Conservation (phyloP, 1,139 yeast genomes). For the Debaryomyces singareniensis region DNA sequence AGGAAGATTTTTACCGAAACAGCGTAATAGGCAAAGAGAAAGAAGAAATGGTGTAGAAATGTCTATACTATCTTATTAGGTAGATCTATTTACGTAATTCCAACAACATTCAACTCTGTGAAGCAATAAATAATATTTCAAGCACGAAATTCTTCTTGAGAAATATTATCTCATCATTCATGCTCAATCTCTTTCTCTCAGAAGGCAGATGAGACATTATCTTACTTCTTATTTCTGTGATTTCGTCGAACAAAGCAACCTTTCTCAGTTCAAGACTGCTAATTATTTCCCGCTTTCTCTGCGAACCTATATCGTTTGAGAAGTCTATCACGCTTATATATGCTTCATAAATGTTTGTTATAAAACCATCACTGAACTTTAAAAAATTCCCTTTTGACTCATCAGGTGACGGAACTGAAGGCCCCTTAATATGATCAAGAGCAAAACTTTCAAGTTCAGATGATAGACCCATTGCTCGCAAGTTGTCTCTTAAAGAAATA, state of each 20-base stretch:
- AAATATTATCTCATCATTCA: slow-evolving; percentile 17
- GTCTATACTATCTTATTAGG: background rate
- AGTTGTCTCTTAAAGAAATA: slow-evolving; percentile 5
- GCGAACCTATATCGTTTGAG: slow-evolving; percentile 2
- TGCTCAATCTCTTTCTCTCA: slow-evolving; percentile 8
- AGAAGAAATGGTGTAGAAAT: slow-evolving; percentile 23
- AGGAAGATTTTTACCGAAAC: slow-evolving; percentile 19
- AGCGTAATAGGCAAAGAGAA: slow-evolving; percentile 23
- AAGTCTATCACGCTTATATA: slow-evolving; percentile 9
- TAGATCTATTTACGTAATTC: too few species aligned
- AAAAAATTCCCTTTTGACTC: slow-evolving; percentile 15
- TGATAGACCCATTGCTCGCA: slow-evolving; percentile 8
- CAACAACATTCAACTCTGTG: too few species aligned
- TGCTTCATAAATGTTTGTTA: slow-evolving; percentile 11
- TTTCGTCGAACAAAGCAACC: slow-evolving; percentile 8
- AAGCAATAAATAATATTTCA: slow-evolving; percentile 8
- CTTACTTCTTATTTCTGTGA: slow-evolving; percentile 5
- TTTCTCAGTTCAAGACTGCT: slow-evolving; percentile 7
- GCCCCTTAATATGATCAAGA: slow-evolving; percentile 6
- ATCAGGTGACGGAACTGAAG: slow-evolving; percentile 6
- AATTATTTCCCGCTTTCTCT: slow-evolving; percentile 7
- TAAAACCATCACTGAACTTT: slow-evolving; percentile 17
- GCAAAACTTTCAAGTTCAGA: slow-evolving; percentile 11
- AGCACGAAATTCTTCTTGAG: slow-evolving; percentile 19
- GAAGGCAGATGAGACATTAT: slow-evolving; percentile 4